A percentile compares a stretch with the other conserved stretches of the same genome.
These are phyloP conservation scores for Rhodotorula glutinis DNA, from an alignment of 1,284 basidiomycete genomes.

Conservation along the genomic window DNA sequence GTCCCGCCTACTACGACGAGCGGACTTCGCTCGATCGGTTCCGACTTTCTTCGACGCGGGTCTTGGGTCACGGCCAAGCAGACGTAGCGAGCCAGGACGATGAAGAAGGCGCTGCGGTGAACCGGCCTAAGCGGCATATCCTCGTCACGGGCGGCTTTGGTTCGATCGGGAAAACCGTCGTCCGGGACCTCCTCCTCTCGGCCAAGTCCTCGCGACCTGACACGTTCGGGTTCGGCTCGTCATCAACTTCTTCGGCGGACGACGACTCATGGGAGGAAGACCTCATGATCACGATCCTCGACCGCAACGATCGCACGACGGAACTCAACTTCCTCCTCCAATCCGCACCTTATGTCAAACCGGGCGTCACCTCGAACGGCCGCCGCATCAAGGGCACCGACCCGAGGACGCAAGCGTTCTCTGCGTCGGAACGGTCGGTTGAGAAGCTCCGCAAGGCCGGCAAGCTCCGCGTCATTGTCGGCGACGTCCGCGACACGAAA, in stretches of 20 bases:
- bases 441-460: constrained; percentile 36
- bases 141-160: constrained; percentile 43
- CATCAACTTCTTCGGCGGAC: constrained; percentile 4
- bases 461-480: constrained; percentile 37
- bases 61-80: constrained; percentile 34
- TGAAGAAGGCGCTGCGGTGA: constrained; percentile 10
- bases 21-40: constrained; percentile 40
- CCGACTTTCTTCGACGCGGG: constrained; percentile 40
- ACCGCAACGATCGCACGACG: constrained; percentile 32
- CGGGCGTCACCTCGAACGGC: constrained; percentile 10
- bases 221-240: background rate
- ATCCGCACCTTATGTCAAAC: constrained; percentile 38
- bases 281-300: constrained; percentile 37
- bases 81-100: constrained; percentile 1
- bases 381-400: constrained; percentile 40
- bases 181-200: constrained; percentile 40
- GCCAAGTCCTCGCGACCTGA: background rate
- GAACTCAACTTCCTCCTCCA: constrained; percentile 43
- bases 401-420: constrained; percentile 42
- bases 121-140: constrained; percentile 37
- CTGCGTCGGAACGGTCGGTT: constrained; percentile 37
- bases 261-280: constrained; percentile 24
- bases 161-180: constrained; percentile 40
- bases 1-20: constrained; percentile 35
- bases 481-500: constrained; percentile 35